A percentile compares a stretch with the other conserved stretches of the same genome.
phyloP scores from a whole-genome alignment of 768 basidiomycete species.

The Mycena latifolia region DNA sequence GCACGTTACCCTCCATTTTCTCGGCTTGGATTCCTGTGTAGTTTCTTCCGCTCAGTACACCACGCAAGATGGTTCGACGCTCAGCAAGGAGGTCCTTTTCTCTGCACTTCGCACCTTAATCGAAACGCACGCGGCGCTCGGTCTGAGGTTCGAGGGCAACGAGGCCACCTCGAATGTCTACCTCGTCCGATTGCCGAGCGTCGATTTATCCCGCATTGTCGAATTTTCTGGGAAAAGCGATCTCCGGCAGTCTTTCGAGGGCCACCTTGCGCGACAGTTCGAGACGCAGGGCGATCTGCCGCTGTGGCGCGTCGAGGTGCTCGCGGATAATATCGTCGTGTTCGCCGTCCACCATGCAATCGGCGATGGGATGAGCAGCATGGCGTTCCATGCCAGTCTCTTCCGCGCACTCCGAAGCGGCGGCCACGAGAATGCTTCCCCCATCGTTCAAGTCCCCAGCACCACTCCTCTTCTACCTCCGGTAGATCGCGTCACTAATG shows the following conservation, averaged over 20 bases:
- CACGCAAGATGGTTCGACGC: constrained; percentile 2
- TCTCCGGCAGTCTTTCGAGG: constrained; percentile 10
- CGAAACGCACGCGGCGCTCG: constrained; percentile 20
- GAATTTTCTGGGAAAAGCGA: constrained; percentile 8
- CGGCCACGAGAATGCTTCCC: not conserved
- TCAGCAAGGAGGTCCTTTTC: constrained; percentile 29
- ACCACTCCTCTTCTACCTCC: not conserved
- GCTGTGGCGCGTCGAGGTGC: constrained; percentile 46
- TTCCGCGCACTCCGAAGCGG: constrained; percentile 36
- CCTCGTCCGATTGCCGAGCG: constrained; percentile 1
- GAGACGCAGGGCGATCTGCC: constrained; percentile 33
- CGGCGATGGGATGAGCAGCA: constrained; percentile 46
- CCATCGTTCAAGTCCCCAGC: constrained; percentile 12
- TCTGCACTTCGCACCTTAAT: constrained; percentile 22
- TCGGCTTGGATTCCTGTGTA: constrained; percentile 40
- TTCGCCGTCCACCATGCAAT: constrained; percentile 47
- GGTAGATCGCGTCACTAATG: constrained; percentile 4
- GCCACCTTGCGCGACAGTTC: constrained; percentile 24
- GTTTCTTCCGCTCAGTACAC: constrained; percentile 39
- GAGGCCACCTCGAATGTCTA: constrained; percentile 7
- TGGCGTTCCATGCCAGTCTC: constrained; percentile 43
- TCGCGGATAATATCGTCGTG: constrained; percentile 40
- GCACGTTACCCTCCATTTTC: constrained; percentile 35
- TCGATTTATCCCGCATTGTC: constrained; percentile 28
- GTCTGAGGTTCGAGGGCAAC: constrained; percentile 14